Base-by-base conservation (phyloP, 768 basidiomycete species). In the Lentinus brumalis region DNA sequence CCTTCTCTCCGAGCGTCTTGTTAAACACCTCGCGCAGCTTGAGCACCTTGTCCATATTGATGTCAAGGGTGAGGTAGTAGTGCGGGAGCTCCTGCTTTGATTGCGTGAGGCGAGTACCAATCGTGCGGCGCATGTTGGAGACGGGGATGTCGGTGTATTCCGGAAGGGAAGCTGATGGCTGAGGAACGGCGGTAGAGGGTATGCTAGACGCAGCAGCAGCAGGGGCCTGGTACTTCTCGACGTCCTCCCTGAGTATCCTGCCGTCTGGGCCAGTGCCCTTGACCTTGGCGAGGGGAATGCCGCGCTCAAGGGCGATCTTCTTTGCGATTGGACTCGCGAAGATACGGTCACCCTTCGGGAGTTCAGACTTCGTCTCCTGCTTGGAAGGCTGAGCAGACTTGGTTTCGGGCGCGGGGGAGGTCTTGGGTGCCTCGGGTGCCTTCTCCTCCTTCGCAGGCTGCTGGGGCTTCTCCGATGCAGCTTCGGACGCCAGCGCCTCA, bases 1-100 rank as follows among this genome's bases (percentile, higher is more conserved):
- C 93, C 77, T 92, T 91, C 70, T 92, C 92, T 29, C 83, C 82
- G 41, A 94, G 76, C 16, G 90, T 82, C 76, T 88, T 88, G 84
- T 99, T 99, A 81, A 99, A 98, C 64, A 98, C 89, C 76, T 96
- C 88, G 51, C 97, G 84, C 64, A 99, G 83, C 78, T 97, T 98
- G 72, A 91, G 74, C 18, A 94, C 88, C 81, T 92, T 92, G 81
- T 94, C 96, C 95, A 99, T 97, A 79, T 91, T 89, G 74, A 98
- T 83, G 69, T 98, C 92, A 45, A 93, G 85, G 4, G 97, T 98
- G 67, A 98, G 76, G 76, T 98, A 98, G 79, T 96, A 99, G 74
- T 98, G 96, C 5, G 97, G 97, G n/a, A 94, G 71, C 68, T 94
- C 89, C 75, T 92, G 89, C 78, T 97, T 98, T 60, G 92, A 93